Base-by-base conservation (phyloP, 331 rosid genomes). In the Quercus lobata region DNA sequence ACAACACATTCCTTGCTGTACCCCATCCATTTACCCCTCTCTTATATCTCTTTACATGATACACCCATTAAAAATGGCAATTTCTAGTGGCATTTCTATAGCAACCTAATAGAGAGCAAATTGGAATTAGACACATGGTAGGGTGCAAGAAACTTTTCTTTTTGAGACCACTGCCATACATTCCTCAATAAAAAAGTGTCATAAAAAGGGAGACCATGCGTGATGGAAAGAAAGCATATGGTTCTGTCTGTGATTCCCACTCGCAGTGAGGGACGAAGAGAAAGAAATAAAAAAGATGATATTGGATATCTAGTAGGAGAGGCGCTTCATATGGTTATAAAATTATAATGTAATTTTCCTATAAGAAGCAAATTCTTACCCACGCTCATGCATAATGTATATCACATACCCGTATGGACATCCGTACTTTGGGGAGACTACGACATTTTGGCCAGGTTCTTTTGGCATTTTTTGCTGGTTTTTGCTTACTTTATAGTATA, bases 211-310 rank as follows among this genome's bases (percentile, higher is more conserved):
- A 76, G 84, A 84, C 87, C 89, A 85, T 61, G 78, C 69, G 86
- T 83, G 57, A 34, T 79, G 87, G 72, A 79, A 82, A 73, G 18
- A 69, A 80, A 81, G 90, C 84, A 92, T 88, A 68, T 24, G 93
- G 87, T 87, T 78, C 90, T 85, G 83, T 85, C 82, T 61, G 58
- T 75, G 83, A 75, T 81, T 80, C 88, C 91, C 88, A 82, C 87
- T 91, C 57, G 73, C 30, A 2, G 76, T 5, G 69, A 49, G 66
- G 34, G 19, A 74, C 73, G 21, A 19, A 18, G 60, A 17, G 15
- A 49, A 29, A 75, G 27, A 21, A 22, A 21, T 3, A 32, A n/a
- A 30, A 19, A 57, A 46, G 79, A 79, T 84, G 61, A 57, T 73
- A 71, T 81, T 78, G 71, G 81, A 72, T 56, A 24, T 62, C 66